A percentile compares a stretch with the other conserved stretches of the same genome.
These are phyloP conservation scores for Hemileccinum impolitum DNA, from an alignment of 768 basidiomycete genomes.

Conservation along the genomic window DNA sequence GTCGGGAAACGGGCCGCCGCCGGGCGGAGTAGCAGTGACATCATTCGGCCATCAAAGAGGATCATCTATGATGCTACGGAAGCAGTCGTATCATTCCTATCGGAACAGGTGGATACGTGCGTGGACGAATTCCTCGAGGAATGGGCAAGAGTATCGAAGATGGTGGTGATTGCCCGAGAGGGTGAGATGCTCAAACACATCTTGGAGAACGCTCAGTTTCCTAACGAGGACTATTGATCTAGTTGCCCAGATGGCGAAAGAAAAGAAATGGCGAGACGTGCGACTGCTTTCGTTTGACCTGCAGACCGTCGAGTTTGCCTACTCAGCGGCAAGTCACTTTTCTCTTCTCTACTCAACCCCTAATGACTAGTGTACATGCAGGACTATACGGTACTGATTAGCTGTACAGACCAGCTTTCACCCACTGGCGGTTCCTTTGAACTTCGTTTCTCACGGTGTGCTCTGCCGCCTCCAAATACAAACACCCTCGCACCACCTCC, in stretches of 20 bases:
- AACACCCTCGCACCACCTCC: slow-evolving; percentile 24
- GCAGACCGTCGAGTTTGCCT: slow-evolving; percentile 88
- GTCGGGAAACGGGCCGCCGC: slow-evolving; percentile 65
- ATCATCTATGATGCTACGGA: slow-evolving; percentile 89
- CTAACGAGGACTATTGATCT: neutral
- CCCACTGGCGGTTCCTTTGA: slow-evolving; percentile 68
- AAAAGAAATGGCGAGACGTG: slow-evolving; percentile 69
- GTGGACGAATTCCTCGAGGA: slow-evolving; percentile 90
- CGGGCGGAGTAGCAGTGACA: slow-evolving; percentile 44
- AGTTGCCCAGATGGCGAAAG: slow-evolving; percentile 84
- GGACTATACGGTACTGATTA: slow-evolving; percentile 78
- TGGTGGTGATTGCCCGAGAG: slow-evolving; percentile 90
- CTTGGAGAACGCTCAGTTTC: neutral
- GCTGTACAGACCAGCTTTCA: slow-evolving; percentile 73
- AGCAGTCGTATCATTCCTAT: slow-evolving; percentile 85
- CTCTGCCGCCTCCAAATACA: slow-evolving; percentile 9
- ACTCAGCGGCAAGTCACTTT: slow-evolving; percentile 49
- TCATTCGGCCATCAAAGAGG: slow-evolving; percentile 81
- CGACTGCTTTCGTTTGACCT: slow-evolving; percentile 87
- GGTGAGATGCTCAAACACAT: slow-evolving; percentile 40
- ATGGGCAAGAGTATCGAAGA: slow-evolving; percentile 90
- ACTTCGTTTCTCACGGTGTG: slow-evolving; percentile 63
- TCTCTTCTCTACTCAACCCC: neutral
- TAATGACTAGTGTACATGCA: slow-evolving; percentile 21
- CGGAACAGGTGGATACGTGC: slow-evolving; percentile 82